These are phyloP conservation scores for Filosporella fistucella DNA, from an alignment of 495 filamentous ascomycete species.

Conservation along the genomic window DNA sequence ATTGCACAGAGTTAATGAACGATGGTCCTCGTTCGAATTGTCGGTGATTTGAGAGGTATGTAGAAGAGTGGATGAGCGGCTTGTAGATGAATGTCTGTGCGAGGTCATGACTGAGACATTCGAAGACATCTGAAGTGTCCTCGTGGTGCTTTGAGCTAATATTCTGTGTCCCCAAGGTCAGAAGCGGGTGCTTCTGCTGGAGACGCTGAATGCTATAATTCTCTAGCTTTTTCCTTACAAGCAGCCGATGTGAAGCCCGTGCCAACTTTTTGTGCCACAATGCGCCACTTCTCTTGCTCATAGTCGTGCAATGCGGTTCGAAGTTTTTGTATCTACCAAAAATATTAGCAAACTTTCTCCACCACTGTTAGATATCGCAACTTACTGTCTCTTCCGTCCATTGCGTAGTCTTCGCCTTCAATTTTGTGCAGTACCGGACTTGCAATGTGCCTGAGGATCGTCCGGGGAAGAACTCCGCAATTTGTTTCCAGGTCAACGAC, in stretches of 20 bases:
- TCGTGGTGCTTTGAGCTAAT: conserved; percentile 16
- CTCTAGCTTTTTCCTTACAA: conserved; percentile 73
- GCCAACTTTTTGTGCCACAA: conserved; percentile 82
- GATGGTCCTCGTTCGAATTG: conserved; percentile 8
- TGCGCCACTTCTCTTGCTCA: conserved; percentile 85
- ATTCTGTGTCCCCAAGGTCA: conserved; percentile 38
- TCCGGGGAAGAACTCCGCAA: conserved; percentile 89
- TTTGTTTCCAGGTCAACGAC: conserved; percentile 92
- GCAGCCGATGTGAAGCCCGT: conserved; percentile 78
- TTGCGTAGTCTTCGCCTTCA: conserved; percentile 85
- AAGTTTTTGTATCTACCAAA: conserved; percentile 66
- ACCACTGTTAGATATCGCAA: neutral
- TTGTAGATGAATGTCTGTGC: conserved; percentile 13
- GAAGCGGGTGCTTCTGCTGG: conserved; percentile 46
- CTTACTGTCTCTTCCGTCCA: conserved; percentile 92
- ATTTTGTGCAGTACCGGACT: conserved; percentile 89
- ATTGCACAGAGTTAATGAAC: too few relatives aligned
- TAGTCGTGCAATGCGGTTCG: conserved; percentile 79
- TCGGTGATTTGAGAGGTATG: conserved; percentile 5
- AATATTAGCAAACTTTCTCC: conserved; percentile 9
- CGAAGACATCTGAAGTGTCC: conserved; percentile 3
- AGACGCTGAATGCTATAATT: conserved; percentile 56
- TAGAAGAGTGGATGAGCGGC: conserved; percentile 8
- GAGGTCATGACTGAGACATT: conserved; percentile 10
- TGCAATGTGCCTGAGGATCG: conserved; percentile 83